Evolutionary conservation across 345 rosid genomes (phyloP), one percentile per base, ranked within the genome.

Genomic region (Populus ilicifolia): DNA sequence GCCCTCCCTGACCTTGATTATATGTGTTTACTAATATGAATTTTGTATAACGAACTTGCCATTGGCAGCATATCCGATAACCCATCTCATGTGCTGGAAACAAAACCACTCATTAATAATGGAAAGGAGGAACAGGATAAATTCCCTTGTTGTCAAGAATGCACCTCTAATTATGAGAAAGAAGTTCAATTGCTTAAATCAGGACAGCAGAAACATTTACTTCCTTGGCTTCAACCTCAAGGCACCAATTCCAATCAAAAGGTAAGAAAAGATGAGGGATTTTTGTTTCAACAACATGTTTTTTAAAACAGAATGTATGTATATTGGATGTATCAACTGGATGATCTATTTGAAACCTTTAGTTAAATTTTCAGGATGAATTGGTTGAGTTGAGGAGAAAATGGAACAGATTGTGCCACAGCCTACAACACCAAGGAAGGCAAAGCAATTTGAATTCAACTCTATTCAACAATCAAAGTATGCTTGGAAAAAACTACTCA

Each of bases 331-430:
- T 52, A 16, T 70, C 12, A 44, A 33, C 30, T 44, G 50, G 50
- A 27, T 44, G 38, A 13, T 18, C 11, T 25, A 5, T 36, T 8
- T 43, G 23, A 41, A 18, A 6, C 23, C 10, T 27, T n/a, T 63
- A 48, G 30, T 56, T 35, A 25, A 43, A 38, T 74, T 56, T 78
- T 35, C 88, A 94, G 96, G 91, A 86, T 63, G 94, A 90, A 69
- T 33, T 88, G 79, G 72, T 52, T 73, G 90, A 85, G 70, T 44
- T 94, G 69, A 83, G 86, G 86, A 88, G 84, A 82, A 91, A 94
- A 73, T 94, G 97, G 97, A 89, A 83, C 84, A 89, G 85, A 75
- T 71, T 84, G 63, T 94, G 98, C 86, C 90, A 79, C 23, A 83
- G 90, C 74, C 83, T 85, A 72, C 90, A 91, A 73, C 72, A 75